Evolutionary conservation across 306 rosid genomes (phyloP).

Genomic region (Carpinus viminea): DNA sequence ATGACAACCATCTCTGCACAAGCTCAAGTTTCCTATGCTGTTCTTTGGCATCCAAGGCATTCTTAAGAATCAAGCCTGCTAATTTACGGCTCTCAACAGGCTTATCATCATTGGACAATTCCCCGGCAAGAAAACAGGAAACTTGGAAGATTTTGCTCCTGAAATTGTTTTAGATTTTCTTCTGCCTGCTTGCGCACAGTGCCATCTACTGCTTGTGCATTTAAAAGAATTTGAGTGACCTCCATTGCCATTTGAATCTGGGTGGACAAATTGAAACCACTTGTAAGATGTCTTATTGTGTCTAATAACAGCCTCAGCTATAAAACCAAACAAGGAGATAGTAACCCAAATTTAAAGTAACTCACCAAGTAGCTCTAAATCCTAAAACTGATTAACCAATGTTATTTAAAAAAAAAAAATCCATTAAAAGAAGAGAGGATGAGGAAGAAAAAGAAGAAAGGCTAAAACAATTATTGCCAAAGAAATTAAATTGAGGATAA

Average conservation of each 20-base stretch:
- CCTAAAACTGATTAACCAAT: not conserved
- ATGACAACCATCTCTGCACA: slow-evolving; percentile 76
- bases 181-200: slow-evolving; percentile 78
- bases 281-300: not conserved
- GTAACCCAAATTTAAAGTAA: not conserved
- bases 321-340: not conserved
- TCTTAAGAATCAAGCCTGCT: slow-evolving; percentile 87
- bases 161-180: slow-evolving; percentile 78
- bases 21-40: slow-evolving; percentile 82
- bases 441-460: not conserved
- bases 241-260: slow-evolving; percentile 80
- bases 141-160: slow-evolving; percentile 86
- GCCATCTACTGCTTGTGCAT: slow-evolving; percentile 89
- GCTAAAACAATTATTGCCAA: not conserved
- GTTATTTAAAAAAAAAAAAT: not conserved
- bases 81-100: slow-evolving; percentile 83
- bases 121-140: slow-evolving; percentile 86
- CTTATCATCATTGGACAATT: slow-evolving; percentile 85
- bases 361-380: not conserved
- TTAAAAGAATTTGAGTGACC: slow-evolving; percentile 81
- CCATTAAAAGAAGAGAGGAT: not conserved
- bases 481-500: not conserved
- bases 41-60: slow-evolving; percentile 92
- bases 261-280: slow-evolving; percentile 5
- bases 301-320: not conserved